A percentile compares a stretch with the other conserved stretches of the same genome.
Conservation (phyloP, 352 stramenopile genomes). For the Phytophthora agathidicida region DNA sequence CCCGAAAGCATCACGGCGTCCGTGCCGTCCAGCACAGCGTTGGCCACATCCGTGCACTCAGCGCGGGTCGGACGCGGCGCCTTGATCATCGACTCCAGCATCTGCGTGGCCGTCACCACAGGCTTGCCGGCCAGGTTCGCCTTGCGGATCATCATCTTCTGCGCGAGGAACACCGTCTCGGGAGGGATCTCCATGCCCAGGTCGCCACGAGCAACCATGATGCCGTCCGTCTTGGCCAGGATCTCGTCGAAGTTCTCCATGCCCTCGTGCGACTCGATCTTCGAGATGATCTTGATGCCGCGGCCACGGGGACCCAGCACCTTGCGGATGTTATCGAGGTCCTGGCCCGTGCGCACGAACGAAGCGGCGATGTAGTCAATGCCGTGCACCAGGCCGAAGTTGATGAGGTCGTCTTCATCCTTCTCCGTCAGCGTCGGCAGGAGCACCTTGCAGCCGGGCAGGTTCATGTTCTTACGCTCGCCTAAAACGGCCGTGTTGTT, state of each 20-base stretch:
- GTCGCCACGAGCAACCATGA: conserved; percentile 99
- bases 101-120: conserved; percentile 98
- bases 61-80: conserved; percentile 97
- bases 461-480: conserved; percentile 97
- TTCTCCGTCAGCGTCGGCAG: conserved; percentile 94
- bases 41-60: conserved; percentile 99
- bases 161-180: conserved; percentile 98
- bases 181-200: conserved; percentile 98
- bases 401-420: conserved; percentile 92
- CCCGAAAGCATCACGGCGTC: conserved; percentile 99
- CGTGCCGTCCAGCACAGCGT: conserved; percentile 97
- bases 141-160: conserved; percentile 99
- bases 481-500: conserved; percentile 88
- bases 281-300: conserved; percentile 96
- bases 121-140: conserved; percentile 97
- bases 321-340: conserved; percentile 96
- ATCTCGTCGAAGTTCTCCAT: conserved; percentile 97
- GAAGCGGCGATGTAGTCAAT: conserved; percentile 98
- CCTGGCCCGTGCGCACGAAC: conserved; percentile 96
- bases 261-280: conserved; percentile 98
- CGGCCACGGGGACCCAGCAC: conserved; percentile 83
- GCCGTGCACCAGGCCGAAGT: conserved; percentile 95
- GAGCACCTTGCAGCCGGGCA: conserved; percentile 91
- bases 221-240: conserved; percentile 95
- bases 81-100: conserved; percentile 99